Percentiles rank a stretch among this genome's conserved stretches.
phyloP scores from a whole-genome alignment of 192 early-diverging fungal species.

The Coemansia sp. region DNA sequence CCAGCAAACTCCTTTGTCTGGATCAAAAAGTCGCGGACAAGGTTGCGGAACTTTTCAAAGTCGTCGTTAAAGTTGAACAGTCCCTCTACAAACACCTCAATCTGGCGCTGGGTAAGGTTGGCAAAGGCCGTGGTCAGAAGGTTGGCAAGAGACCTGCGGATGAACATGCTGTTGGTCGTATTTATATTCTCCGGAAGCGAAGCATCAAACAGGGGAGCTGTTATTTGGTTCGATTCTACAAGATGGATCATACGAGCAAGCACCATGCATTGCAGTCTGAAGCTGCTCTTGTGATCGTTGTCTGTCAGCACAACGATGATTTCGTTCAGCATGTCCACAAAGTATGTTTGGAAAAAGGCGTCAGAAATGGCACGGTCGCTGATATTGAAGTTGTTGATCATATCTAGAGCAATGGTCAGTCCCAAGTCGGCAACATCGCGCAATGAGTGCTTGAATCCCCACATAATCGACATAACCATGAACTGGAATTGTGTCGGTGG shows the following conservation, averaged over 20 bases:
- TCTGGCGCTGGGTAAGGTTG: conserved; percentile 84
- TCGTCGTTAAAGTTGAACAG: conserved; percentile 85
- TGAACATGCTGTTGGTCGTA: conserved; percentile 77
- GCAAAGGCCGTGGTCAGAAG: conserved; percentile 88
- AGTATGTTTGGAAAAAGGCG: conserved; percentile 91
- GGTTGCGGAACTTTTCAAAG: conserved; percentile 82
- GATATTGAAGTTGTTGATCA: conserved; percentile 83
- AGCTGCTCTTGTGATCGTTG: conserved; percentile 97
- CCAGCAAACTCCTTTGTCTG: conserved; percentile 92
- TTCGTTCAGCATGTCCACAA: conserved; percentile 88
- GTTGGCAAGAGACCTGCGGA: conserved; percentile 81
- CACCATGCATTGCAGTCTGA: conserved; percentile 88
- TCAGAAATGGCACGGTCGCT: conserved; percentile 76
- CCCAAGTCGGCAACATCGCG: conserved; percentile 94
- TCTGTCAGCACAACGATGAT: conserved; percentile 96
- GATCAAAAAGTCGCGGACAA: conserved; percentile 95
- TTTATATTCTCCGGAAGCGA: conserved; percentile 67
- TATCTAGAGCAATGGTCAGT: conserved; percentile 80
- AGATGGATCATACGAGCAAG: conserved; percentile 87
- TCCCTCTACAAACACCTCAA: conserved; percentile 82
- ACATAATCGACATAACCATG: conserved; percentile 93
- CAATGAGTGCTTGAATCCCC: conserved; percentile 99
- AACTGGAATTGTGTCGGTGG: conserved; percentile 86
- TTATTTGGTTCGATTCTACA: conserved; percentile 78
- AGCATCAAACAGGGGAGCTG: conserved; percentile 84